Evolutionary conservation across 805 yeast species (phyloP), one percentile per base, ranked within the genome.

Genomic region (Yarrowia sp.): DNA sequence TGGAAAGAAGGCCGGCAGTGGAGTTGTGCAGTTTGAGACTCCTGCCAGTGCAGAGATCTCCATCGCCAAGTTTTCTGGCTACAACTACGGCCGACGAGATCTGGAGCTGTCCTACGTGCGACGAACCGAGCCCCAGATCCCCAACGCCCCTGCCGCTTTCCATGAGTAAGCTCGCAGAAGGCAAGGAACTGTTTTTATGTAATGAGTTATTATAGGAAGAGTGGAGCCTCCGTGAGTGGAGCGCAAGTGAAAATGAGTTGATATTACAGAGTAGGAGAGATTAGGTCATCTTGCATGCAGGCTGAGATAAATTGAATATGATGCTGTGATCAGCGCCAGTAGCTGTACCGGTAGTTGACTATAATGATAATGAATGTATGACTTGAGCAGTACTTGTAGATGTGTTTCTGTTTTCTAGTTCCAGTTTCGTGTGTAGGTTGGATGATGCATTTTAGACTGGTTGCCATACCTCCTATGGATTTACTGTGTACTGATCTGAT

Each of bases 71-170:
- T 83, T 95, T 74, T 83, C 91, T 75, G 87, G 86, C 65, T 94
- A 93, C 79, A 86, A 83, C 69, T 94, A 93, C 74, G 98, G 98
- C 73, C 91, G 88, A 49, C 87, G 96, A 73, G 86, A 84, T 70
- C 80, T 93, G 71, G 81, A 78, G 33, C 84, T 94, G 44, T 80
- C 92, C 1, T 93, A 83, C 77, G 97, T 93, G 17, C 79, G 50
- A 64, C 60, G 60, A 33, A n/a, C 55, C n/a, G 66, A 58, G 30
- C 50, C 50, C 40, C 64, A 38, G 34, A 58, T 58, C 42, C 64
- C 64, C 49, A 38, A 58, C 64, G 64, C 64, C 40, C 64, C 64
- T 43, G 64, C 64, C 33, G 50, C 64, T 43, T 58, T 58, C 64
- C 64, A 58, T 36, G 64, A 58, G 50, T 58, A 58, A 43, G 47